Evolutionary conservation across 805 yeast species (phyloP).

Genomic region (Yarrowia hollandica): DNA sequence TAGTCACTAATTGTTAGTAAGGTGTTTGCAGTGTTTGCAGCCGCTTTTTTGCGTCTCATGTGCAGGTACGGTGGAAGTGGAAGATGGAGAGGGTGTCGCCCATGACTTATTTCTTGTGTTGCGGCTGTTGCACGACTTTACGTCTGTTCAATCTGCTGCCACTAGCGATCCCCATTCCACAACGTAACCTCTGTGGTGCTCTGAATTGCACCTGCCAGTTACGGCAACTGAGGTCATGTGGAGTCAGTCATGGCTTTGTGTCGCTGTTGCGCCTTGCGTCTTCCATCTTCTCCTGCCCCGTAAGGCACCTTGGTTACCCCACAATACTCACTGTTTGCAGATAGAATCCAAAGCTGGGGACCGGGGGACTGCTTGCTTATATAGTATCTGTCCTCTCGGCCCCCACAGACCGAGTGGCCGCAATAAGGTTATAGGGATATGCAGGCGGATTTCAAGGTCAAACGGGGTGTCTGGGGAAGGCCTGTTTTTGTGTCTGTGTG

Average conservation of each 20-base stretch:
- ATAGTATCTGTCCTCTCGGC: conserved; percentile 18
- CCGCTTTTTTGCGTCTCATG: neutral
- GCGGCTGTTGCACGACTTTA: no score
- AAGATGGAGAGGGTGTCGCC: neutral
- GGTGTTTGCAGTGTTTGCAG: neutral
- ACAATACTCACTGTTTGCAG: conserved; percentile 23
- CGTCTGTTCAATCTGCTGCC: no score
- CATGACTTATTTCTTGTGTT: no score
- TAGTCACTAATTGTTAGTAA: conserved; percentile 17
- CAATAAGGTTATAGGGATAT: conserved; percentile 24
- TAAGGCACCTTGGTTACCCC: neutral
- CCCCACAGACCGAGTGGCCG: conserved; percentile 24
- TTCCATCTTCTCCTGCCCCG: neutral
- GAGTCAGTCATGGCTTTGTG: neutral
- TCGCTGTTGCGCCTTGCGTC: no score
- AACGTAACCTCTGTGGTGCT: no score
- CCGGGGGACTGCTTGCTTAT: conserved; percentile 15
- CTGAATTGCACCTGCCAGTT: no score
- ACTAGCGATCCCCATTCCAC: no score
- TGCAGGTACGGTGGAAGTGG: neutral
- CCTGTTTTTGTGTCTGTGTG: neutral
- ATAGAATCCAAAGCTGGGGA: conserved; percentile 20
- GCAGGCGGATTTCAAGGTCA: conserved; percentile 19
- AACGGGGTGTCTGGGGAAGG: neutral
- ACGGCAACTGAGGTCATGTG: no score